Base-by-base conservation (phyloP, 495 filamentous ascomycete species). In the Pseudoneurospora amorphoporcata region DNA sequence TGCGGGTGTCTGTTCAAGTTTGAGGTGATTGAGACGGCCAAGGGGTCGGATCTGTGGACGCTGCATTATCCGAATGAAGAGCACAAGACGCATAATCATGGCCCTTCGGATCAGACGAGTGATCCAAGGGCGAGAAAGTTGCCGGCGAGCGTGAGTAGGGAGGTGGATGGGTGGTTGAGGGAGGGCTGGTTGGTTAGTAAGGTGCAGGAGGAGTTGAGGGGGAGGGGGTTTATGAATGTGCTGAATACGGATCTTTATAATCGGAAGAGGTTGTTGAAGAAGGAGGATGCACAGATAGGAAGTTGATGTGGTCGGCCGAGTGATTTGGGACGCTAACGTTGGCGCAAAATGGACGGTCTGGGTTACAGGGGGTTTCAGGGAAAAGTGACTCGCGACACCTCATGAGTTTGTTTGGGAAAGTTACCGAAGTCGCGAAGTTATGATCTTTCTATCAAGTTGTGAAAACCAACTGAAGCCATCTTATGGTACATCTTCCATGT, bases 1-100 rank as follows among this genome's bases (percentile, higher is more conserved):
- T 82, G 80, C 75, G 80, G 79, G 53, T 82, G 80, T 42, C 65
- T 76, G 61, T 82, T 82, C 72, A 77, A 77, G 74, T 82, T 82
- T 38, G 80, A 82, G 77, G 76, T 78, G 12, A 73, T 82, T 39
- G 80, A 82, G 76, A 79, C 79, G 38, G 70, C 74, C 35, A 73
- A 73, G 53, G 80, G 79, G 29, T 74, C 73, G 17, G 80, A 82
- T 71, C 65, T 79, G 17, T 82, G 78, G 79, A 72, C 77, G 69
- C 74, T 82, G 42, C 80, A 82, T 70, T 82, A 82, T 35, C 78
- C 80, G 39, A 81, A 81, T 71, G 76, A 77, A 70, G 79, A 81
- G 72, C 79, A 82, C 74, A 81, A 79, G 76, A 72, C 72, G 47
- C 80, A 82, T 71, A 82, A 82, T 72, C 80, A 82, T 68, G 74